Evolutionary conservation across 768 basidiomycete species (phyloP).

Genomic region (Boletellus sp.): DNA sequence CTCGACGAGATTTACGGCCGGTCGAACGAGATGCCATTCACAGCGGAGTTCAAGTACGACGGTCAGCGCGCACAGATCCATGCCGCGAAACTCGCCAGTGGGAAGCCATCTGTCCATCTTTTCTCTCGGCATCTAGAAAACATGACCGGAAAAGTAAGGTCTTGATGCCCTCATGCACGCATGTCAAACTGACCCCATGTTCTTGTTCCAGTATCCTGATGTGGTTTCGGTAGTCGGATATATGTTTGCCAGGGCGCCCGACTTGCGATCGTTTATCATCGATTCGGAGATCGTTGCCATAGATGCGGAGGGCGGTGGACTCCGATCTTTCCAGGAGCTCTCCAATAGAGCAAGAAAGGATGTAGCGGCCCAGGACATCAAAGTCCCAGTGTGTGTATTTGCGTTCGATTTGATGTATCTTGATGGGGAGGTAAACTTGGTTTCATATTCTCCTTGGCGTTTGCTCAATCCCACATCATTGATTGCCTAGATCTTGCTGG

Average conservation of each 20-base stretch:
- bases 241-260: slow-evolving; percentile 43
- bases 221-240: slow-evolving; percentile 54
- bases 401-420: slow-evolving; percentile 88
- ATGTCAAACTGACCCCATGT: slow-evolving; percentile 9
- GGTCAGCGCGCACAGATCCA: slow-evolving; percentile 86
- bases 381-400: slow-evolving; percentile 77
- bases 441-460: background rate
- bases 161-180: background rate
- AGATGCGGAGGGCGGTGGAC: slow-evolving; percentile 54
- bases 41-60: slow-evolving; percentile 90
- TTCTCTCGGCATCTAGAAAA: slow-evolving; percentile 91
- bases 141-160: slow-evolving; percentile 79
- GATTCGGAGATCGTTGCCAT: slow-evolving; percentile 89
- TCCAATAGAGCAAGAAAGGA: slow-evolving; percentile 83
- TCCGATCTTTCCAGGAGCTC: slow-evolving; percentile 83
- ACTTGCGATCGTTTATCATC: slow-evolving; percentile 63
- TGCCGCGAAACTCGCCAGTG: slow-evolving; percentile 33
- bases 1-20: slow-evolving; percentile 79
- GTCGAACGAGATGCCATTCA: slow-evolving; percentile 62
- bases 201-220: slow-evolving; percentile 69
- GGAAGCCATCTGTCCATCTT: slow-evolving; percentile 47
- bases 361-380: slow-evolving; percentile 70
- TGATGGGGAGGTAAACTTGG: slow-evolving; percentile 63
- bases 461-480: background rate
- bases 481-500: slow-evolving; percentile 56